phyloP scores from a whole-genome alignment of 2,329 filamentous ascomycete species.

The Drechslera avenae region DNA sequence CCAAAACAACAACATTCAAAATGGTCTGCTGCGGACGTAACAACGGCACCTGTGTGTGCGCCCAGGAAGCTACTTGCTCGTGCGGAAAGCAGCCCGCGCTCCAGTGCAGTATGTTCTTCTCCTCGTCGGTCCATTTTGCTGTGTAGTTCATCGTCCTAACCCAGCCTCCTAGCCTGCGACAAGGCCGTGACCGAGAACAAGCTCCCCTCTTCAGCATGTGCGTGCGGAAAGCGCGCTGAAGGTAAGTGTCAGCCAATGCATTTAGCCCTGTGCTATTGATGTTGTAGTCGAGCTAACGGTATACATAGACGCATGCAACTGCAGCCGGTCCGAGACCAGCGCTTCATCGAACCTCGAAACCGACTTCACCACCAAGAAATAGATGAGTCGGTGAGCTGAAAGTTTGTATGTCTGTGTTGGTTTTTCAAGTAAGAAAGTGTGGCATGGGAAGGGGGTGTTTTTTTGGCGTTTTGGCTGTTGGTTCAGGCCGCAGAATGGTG shows the following conservation, averaged over 20 bases:
- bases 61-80: conserved; percentile 71
- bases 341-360: conserved; percentile 71
- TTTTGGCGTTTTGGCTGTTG: conserved; percentile 13
- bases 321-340: conserved; percentile 71
- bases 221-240: conserved; percentile 75
- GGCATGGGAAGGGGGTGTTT: conserved; percentile 18
- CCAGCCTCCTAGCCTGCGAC: conserved; percentile 61
- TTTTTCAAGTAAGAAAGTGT: conserved; percentile 2
- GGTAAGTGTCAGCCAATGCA: conserved; percentile 57
- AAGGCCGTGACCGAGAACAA: conserved; percentile 78
- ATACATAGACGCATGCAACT: conserved; percentile 67
- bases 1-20: conserved; percentile 28
- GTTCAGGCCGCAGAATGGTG: background rate
- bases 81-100: conserved; percentile 88
- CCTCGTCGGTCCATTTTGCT: conserved; percentile 4
- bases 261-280: background rate
- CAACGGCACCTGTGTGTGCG: conserved; percentile 62
- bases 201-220: conserved; percentile 70
- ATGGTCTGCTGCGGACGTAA: conserved; percentile 65
- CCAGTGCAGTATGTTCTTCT: conserved; percentile 65
- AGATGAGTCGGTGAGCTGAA: conserved; percentile 7
- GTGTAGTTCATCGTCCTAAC: conserved; percentile 13
- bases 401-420: background rate
- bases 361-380: conserved; percentile 79
- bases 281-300: background rate